Evolutionary conservation across 352 stramenopile genomes (phyloP), one percentile per base, ranked within the genome.

Genomic region (Phytophthora rubi): DNA sequence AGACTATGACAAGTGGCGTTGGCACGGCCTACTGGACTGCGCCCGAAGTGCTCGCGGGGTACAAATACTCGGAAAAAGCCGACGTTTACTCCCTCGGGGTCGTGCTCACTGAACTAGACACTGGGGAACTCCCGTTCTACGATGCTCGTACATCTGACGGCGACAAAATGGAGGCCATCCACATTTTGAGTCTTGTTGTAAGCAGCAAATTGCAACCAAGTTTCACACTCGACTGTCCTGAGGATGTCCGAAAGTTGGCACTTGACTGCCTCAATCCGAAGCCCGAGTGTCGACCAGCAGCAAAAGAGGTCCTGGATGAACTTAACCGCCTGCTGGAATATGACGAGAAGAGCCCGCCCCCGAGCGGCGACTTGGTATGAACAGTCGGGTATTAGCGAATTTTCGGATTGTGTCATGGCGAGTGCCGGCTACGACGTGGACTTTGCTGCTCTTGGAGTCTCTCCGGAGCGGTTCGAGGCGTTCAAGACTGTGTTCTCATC

Each of bases 401-500:
- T 53, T 69, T 3, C 10, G 44, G 12, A 32, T 53, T 32, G 48
- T 6, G 53, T 53, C 4, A 73, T 77, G 65, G 44, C 60, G 45
- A 68, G 18, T 53, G 66, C n/a, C 23, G 61, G 66, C 59, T 70
- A 92, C 72, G 80, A 88, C 35, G 52, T 90, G 13, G 79, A 91
- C 54, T 89, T 76, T 44, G 78, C 55, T 13, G 71, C 79, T 35
- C 62, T 90, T 10, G 81, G 81, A 5, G 71, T 92, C 16, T 70
- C 81, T 0, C 9, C 61, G 9, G 80, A 89, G 52, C 70, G 82
- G 37, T 88, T 87, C 57, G 83, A 87, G 49, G 83, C 83, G 3
- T 92, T 92, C 73, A 80, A 80, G 37, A 80, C 57, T 44, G 70
- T 88, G 3, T 92, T 92, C 23, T 71, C 72, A 9, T 62, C 63